Evolutionary conservation across 75 land plant genomes (phyloP).

Genomic region (Larix kaempferi): DNA sequence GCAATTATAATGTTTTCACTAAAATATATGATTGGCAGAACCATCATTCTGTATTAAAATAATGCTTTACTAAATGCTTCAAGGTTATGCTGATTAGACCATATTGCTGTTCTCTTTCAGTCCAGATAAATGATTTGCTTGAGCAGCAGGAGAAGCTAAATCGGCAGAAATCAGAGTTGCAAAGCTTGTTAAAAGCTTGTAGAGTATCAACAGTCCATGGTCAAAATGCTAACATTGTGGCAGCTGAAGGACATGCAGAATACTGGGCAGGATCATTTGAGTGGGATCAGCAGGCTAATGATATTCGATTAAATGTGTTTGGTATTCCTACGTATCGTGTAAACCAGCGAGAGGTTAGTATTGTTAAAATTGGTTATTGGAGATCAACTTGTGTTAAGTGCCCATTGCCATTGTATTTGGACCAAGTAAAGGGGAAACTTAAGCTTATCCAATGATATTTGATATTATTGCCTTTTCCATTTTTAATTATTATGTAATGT

Average conservation of each 20-base stretch:
- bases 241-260: slow-evolving; percentile 22
- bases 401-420: background rate
- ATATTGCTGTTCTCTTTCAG: slow-evolving; percentile 27
- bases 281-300: slow-evolving; percentile 83
- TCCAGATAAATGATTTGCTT: slow-evolving; percentile 58
- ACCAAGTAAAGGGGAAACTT: background rate
- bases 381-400: background rate
- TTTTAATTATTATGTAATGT: background rate
- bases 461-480: background rate
- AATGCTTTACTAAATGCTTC: background rate
- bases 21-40: background rate
- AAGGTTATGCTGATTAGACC: background rate
- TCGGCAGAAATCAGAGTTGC: slow-evolving; percentile 60
- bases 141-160: slow-evolving; percentile 75
- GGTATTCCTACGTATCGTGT: slow-evolving; percentile 76
- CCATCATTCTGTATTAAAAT: background rate
- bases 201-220: slow-evolving; percentile 11
- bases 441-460: background rate
- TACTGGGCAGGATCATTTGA: slow-evolving; percentile 71
- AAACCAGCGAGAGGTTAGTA: slow-evolving; percentile 80
- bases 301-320: slow-evolving; percentile 82
- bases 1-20: background rate
- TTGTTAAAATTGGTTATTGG: background rate
- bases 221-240: slow-evolving; percentile 6
- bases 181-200: slow-evolving; percentile 46